Evolutionary conservation across 345 rosid genomes (phyloP).

Genomic region (Orychophragmus violaceus): DNA sequence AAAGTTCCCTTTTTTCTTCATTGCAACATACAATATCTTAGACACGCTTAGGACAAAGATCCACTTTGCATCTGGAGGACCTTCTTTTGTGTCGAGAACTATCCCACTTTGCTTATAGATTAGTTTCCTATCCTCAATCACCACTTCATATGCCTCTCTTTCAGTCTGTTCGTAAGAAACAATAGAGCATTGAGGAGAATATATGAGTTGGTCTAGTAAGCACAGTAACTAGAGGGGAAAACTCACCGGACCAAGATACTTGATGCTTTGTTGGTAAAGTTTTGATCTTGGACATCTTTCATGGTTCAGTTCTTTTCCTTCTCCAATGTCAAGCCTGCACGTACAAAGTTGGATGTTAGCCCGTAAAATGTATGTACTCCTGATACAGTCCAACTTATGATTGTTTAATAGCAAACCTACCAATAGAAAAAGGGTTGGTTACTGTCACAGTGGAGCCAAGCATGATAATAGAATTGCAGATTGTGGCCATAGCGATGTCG

Average conservation of each 20-base stretch:
- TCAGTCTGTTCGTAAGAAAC: conserved; percentile 43
- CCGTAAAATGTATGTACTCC: not conserved
- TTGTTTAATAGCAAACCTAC: conserved; percentile 35
- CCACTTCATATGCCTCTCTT: conserved; percentile 59
- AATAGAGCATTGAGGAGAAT: not conserved
- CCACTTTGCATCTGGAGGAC: conserved; percentile 68
- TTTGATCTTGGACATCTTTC: conserved; percentile 67
- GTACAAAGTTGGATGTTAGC: conserved; percentile 19
- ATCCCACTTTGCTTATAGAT: conserved; percentile 47
- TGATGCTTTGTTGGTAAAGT: conserved; percentile 88
- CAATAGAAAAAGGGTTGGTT: conserved; percentile 85
- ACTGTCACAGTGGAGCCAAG: conserved; percentile 83
- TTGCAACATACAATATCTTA: conserved; percentile 54
- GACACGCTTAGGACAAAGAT: conserved; percentile 82
- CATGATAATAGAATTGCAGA: conserved; percentile 78
- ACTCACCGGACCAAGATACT: conserved; percentile 94
- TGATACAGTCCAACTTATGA: not conserved
- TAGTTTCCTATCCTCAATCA: conserved; percentile 45
- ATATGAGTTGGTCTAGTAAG: not conserved
- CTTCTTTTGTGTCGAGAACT: conserved; percentile 53
- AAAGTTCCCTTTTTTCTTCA: conserved; percentile 77
- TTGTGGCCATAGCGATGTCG: conserved; percentile 96
- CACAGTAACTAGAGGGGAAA: conserved; percentile 4
- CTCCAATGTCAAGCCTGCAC: conserved; percentile 87
- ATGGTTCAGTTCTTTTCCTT: conserved; percentile 60